Evolutionary conservation across 2,329 filamentous ascomycete genomes (phyloP), one percentile per base, ranked within the genome.

Genomic region (Aspergillus brunneoviolaceus): DNA sequence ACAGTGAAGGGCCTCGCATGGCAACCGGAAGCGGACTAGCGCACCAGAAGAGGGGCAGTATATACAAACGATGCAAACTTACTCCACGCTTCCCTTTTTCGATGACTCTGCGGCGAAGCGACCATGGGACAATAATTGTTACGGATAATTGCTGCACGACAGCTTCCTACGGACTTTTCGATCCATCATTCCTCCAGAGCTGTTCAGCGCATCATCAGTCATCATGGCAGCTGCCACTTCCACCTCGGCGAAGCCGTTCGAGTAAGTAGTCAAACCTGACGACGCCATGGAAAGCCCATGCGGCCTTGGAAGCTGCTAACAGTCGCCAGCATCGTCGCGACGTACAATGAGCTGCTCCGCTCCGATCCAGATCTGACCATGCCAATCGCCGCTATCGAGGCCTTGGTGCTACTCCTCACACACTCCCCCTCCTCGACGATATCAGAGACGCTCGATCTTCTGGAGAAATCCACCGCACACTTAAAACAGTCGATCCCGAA

Each of bases 331-430:
- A 87, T 91, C 62, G 87, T 89, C 67, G 77, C 82, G 58, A 85
- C 86, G 51, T 91, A 91, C 79, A 82, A 85, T 69, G 78, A 81
- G 53, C 83, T 90, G 52, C 83, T 90, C 61, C 72, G 72, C 60
- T 82, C 85, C 55, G 92, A 98, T 74, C 84, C 89, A 11, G 91
- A 96, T 63, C 84, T 98, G 56, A 97, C 94, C 39, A 97, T 96
- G 86, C 93, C 95, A 64, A 91, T 99, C 58, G 95, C 95, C 21
- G 92, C 93, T 60, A 96, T 96, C 73, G 91, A 96, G 79, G 88
- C 92, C 29, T 84, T 99, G 61, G 95, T 98, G 67, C 87, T 89
- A 72, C 89, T 95, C 62, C 89, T 98, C 61, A 88, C 89, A 71
- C 85, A 89, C 65, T 90, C 88, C 50, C 87, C 88, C 63, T 89